Evolutionary conservation across 164 flowering plant genomes (phyloP), one percentile per base, ranked within the genome.

Genomic region (Santalum album): DNA sequence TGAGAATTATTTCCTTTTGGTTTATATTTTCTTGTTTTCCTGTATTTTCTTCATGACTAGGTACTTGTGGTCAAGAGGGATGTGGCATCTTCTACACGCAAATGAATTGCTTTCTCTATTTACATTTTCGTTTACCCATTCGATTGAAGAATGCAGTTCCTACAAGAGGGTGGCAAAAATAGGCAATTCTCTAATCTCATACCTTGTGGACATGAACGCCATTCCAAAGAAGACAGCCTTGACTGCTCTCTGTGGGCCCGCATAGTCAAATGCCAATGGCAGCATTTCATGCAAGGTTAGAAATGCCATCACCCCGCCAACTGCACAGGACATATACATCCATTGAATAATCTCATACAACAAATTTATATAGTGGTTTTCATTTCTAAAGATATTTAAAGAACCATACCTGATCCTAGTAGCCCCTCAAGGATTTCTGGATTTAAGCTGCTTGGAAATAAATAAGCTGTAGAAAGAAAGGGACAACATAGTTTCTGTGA

Each of bases 191-290:
- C 1, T 9, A 2, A 23, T 69, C n/a, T n/a, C n/a, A n/a, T 78
- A 92, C 98, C 96, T 92, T 10, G 96, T 94, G 32, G 99, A 92
- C 99, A 92, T 92, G 74, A 83, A 87, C 58, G 97, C 97, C 99
- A 92, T 92, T 53, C 99, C 95, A 35, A 83, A 34, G 69, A 92
- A 89, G 34, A 92, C 94, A 40, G 96, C 99, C 71, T 89, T 92
- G 12, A 89, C 90, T 23, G 97, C 95, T 75, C 79, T 96, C 61
- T 92, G 87, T 68, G 78, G 92, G 15, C 97, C 99, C 1, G 96
- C 97, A 73, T 92, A 89, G 67, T 89, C 97, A 73, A 92, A 87
- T 45, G 96, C 97, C 61, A 92, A 65, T 15, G 97, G 99, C 56
- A 92, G 71, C 99, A 92, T 92, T 74, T 89, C 99, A 72, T 92